phyloP scores from a whole-genome alignment of 139 green algal genomes.

The Nannochloris sp. region DNA sequence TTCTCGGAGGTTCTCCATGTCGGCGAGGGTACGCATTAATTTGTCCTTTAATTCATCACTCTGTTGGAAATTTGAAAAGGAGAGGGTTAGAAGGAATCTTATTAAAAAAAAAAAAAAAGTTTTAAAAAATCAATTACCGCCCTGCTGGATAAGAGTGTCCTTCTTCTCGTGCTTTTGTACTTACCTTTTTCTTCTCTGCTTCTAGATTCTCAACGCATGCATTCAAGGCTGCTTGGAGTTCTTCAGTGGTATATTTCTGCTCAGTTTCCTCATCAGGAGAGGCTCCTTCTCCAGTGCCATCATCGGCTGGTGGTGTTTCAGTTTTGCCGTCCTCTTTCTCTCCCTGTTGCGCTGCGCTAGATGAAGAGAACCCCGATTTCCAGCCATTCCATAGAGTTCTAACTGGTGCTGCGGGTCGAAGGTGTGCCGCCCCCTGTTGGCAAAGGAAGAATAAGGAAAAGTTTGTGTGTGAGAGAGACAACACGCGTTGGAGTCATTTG shows the following conservation, averaged over 20 bases:
- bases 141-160: too few species aligned
- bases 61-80: conserved; percentile 15
- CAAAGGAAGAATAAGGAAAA: too few species aligned
- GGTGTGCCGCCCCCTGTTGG: background rate
- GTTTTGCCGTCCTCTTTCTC: background rate
- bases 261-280: background rate
- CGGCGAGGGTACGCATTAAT: conserved; percentile 66
- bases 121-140: too few species aligned
- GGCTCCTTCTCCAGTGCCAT: background rate
- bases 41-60: conserved; percentile 60
- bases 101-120: too few species aligned
- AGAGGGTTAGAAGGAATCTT: background rate
- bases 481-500: too few species aligned
- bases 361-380: conserved; percentile 12
- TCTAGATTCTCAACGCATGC: conserved; percentile 5
- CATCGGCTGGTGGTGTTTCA: background rate
- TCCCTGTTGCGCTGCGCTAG: background rate
- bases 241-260: conserved; percentile 2
- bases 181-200: conserved; percentile 18
- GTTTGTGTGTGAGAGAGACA: too few species aligned
- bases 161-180: background rate
- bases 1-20: conserved; percentile 91
- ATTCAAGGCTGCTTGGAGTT: background rate
- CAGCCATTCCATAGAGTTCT: background rate
- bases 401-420: background rate